Base-by-base conservation (phyloP, 176 grass and related monocot genomes). In the Metroxylon sagu region DNA sequence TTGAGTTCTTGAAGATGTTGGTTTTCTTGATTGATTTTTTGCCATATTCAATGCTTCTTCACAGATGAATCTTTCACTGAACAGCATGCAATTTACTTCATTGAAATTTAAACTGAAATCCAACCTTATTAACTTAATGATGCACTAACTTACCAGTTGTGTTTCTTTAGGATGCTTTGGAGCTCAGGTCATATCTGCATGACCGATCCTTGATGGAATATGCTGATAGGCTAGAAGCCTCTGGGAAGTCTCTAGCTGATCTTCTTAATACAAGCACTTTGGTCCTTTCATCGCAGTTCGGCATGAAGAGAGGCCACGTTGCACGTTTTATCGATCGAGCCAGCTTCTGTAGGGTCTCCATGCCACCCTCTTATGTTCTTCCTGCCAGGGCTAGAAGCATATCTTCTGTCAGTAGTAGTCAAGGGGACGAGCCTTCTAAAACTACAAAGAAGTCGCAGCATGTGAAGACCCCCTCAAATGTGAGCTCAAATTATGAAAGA, bases 171-270 rank as follows among this genome's bases (percentile, higher is more conserved):
- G 53, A 56, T 23, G 53, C 53, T 2, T 23, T 56, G 18, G 53
- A 56, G 23, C 18, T 56, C 53, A 56, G 53, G 17, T 56, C 53
- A 56, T 25, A 56, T 23, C 53, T 56, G 19, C 53, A 56, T 2
- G 53, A 56, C 53, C 53, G 53, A 19, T 56, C 53, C 53, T 56
- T 56, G 53, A 56, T 56, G 53, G 53, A 56, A 14, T 56, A 56
- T 56, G 53, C 53, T 14, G 53, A 56, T 23, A 56, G 18, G 53
- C 53, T 56, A 7, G 53, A 56, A 56, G 18, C 6, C 53, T 25
- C 53, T 18, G 12, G 18, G 53, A 56, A 19, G 53, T 14, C 53
- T 56, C 19, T 56, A 23, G 18, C 53, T 14, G 53, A 56, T 18
- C 53, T 56, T 18, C 53, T 56, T 3, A 25, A 3, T 25, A 18